These are phyloP conservation scores for Fusarium multiceps DNA, from an alignment of 2,329 filamentous ascomycete species.

Conservation along the genomic window DNA sequence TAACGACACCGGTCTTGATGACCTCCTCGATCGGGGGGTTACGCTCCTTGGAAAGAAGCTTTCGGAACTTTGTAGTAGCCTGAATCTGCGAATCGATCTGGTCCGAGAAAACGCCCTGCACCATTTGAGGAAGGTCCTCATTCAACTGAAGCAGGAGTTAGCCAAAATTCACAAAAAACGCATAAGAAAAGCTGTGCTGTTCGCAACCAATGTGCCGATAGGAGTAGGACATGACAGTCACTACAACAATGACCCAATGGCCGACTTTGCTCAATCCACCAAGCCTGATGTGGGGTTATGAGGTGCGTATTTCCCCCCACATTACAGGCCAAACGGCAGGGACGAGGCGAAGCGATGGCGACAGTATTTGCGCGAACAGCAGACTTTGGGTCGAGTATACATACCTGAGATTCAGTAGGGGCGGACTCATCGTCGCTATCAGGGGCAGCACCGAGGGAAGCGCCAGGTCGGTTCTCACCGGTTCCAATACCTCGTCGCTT, in stretches of 20 bases:
- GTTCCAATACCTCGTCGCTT: conserved; percentile 95
- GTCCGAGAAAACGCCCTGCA: conserved; percentile 96
- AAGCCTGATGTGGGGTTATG: conserved; percentile 50
- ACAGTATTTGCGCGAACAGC: conserved; percentile 19
- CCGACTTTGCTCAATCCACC: conserved; percentile 28
- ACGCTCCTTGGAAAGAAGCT: conserved; percentile 97
- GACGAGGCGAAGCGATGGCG: conserved; percentile 29
- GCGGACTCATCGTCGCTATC: conserved; percentile 98
- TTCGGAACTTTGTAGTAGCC: conserved; percentile 97
- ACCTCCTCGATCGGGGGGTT: conserved; percentile 99
- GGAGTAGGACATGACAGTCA: conserved; percentile 21
- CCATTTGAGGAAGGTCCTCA: conserved; percentile 98
- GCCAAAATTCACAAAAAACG: conserved; percentile 20
- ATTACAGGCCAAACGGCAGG: conserved; percentile 40
- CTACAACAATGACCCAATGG: conserved; percentile 1
- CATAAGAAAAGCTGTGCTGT: conserved; percentile 8
- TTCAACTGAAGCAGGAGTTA: conserved; percentile 73
- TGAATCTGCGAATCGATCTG: conserved; percentile 98
- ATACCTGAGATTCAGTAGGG: conserved; percentile 95
- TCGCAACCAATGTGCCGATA: neutral
- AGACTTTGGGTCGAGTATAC: conserved; percentile 21
- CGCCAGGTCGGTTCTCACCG: conserved; percentile 81
- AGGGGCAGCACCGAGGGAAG: conserved; percentile 85
- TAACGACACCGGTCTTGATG: conserved; percentile 98
- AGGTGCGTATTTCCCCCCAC: conserved; percentile 50